A percentile compares a stretch with the other conserved stretches of the same genome.
Conservation (phyloP, 192 early-diverging fungal genomes). For the Rhizoclosmatium globosum region DNA sequence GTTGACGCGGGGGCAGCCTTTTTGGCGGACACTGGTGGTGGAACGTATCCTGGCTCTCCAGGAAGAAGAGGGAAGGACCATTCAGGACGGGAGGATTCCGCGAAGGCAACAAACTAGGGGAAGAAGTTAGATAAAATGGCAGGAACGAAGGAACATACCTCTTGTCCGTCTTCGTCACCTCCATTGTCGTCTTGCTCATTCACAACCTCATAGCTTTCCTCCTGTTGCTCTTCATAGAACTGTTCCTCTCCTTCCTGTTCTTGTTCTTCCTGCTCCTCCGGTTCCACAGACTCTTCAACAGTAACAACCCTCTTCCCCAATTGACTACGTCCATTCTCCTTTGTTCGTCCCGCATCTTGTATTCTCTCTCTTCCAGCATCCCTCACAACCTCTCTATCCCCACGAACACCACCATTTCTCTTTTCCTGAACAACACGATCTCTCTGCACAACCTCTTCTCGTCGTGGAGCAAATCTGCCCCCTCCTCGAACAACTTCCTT, state of each 20-base stretch:
- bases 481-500: not conserved
- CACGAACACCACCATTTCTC: not conserved
- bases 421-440: not conserved
- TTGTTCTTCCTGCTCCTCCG: not conserved
- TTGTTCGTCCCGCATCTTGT: not conserved
- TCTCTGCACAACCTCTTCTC: too few relatives aligned
- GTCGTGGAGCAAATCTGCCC: too few relatives aligned
- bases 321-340: constrained; percentile 2
- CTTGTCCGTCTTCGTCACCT: not conserved
- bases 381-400: not conserved
- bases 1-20: not conserved
- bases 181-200: not conserved
- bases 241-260: constrained; percentile 4
- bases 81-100: not conserved
- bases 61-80: constrained; percentile 19
- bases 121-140: not conserved
- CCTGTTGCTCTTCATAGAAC: not conserved
- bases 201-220: not conserved
- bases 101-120: not conserved
- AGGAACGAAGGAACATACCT: not conserved
- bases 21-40: not conserved
- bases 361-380: not conserved
- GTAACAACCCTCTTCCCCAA: not conserved
- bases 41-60: constrained; percentile 7
- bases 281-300: not conserved